These are phyloP conservation scores for Aspergillus leporis DNA, from an alignment of 495 filamentous ascomycete species.

Conservation along the genomic window DNA sequence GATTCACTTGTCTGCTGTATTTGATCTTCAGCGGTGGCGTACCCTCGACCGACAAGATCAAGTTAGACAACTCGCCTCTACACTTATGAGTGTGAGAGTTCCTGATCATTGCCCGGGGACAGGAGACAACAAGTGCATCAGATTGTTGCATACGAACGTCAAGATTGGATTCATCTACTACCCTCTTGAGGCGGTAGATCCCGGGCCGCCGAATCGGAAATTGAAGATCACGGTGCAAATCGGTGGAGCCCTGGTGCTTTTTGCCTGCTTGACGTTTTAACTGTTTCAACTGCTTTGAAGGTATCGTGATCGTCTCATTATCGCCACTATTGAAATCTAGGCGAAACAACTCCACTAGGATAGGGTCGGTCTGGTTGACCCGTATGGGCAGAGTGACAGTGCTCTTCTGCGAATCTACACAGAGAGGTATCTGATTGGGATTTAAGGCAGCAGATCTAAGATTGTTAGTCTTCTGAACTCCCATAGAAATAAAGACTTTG, in stretches of 20 bases:
- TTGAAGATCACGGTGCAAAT: conserved; percentile 57
- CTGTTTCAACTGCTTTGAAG: conserved; percentile 66
- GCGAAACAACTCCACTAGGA: conserved; percentile 80
- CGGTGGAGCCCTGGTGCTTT: conserved; percentile 43
- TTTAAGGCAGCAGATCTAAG: conserved; percentile 84
- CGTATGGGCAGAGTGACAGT: conserved; percentile 74
- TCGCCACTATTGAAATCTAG: conserved; percentile 76
- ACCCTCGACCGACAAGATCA: conserved; percentile 78
- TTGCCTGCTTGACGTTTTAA: conserved; percentile 63
- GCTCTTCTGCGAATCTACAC: conserved; percentile 63
- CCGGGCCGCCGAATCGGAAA: conserved; percentile 78
- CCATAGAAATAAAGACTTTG: background rate
- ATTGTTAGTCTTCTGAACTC: conserved; percentile 23
- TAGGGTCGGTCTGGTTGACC: conserved; percentile 88
- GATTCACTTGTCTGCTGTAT: conserved; percentile 82
- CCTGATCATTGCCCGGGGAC: conserved; percentile 74
- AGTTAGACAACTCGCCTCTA: conserved; percentile 80
- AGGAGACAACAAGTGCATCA: conserved; percentile 77
- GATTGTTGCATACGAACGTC: conserved; percentile 77
- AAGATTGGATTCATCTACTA: conserved; percentile 88
- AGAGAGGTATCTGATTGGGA: conserved; percentile 73
- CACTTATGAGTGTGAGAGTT: conserved; percentile 67
- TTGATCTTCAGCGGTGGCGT: conserved; percentile 90
- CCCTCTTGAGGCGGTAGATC: conserved; percentile 77
- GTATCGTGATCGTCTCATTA: conserved; percentile 76